Evolutionary conservation across 805 yeast species (phyloP), one percentile per base, ranked within the genome.

Genomic region (Kodamaea neixiangensis): DNA sequence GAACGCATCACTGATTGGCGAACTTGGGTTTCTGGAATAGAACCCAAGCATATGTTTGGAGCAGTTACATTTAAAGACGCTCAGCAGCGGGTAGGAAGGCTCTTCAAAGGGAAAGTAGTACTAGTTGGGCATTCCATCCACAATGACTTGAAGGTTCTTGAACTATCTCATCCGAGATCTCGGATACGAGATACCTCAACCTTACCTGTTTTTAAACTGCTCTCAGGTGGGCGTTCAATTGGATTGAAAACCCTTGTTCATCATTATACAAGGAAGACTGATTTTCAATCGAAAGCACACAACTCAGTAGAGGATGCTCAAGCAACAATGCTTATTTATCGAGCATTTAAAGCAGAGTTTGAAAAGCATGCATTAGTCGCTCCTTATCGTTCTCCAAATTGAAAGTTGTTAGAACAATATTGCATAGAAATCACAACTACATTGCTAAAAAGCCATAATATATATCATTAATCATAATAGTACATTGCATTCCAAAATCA

Each of bases 271-370:
- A 74, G 78, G 1, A 49, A 14, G 10, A n/a, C 78, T 1, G 83
- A 81, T 7, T 88, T 91, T 51, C 97, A 91, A 66, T 71, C 70
- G 0, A 89, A 85, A 0, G 78, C 82, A 54, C 97, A 92, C 70
- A 86, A 94, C 3, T 89, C 97, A 0, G 89, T 91, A 1, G 96
- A 89, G 62, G 97, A 91, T 71, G 96, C 97, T 0, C 81, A 81
- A 60, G 92, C 92, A 1, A 84, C 97, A 0, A 92, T 91, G 96
- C 65, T 85, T 53, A 67, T 91, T n/a, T 91, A 83, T 62, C 78
- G 87, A 53, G 62, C 79, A 47, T 78, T 81, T 54, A 85, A 81
- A 61, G 73, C 71, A 48, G 89, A 81, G 48, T 85, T 88, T 33
- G 47, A 44, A 18, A 19, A 25, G 47, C 39, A 44, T 42, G 38